Base-by-base conservation (phyloP, 306 rosid genomes). In the Betula pendula region DNA sequence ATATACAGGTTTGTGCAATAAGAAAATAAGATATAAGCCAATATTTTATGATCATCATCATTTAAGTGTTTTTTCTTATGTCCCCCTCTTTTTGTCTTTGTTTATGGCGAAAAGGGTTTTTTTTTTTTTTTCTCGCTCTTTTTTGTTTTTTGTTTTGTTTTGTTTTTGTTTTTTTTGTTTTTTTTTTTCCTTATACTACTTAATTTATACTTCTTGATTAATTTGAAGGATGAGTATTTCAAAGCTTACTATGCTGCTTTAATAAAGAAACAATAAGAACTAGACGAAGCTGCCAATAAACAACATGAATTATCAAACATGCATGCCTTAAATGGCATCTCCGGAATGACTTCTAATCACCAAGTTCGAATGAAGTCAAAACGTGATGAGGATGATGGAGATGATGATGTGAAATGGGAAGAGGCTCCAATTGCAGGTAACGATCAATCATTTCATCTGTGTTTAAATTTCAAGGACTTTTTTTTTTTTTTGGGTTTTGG, bases 161-260 rank as follows among this genome's bases (percentile, higher is more conserved):
- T n/a, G n/a, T n/a, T n/a, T n/a, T n/a, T n/a, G n/a, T n/a, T n/a
- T n/a, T n/a, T n/a, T n/a, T n/a, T n/a, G n/a, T 0, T 29, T 29
- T 24, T 3, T 70, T 25, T 33, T 6, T 49, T 56, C 24, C 68
- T 71, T 15, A 70, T 47, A 65, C 71, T 22, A 81, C 38, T 48
- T 77, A 50, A 45, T 74, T 68, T 65, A 16, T 74, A 47, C 67
- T 24, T 70, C 42, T 29, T 29, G 6, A 33, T 76, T 68, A 71
- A 85, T 55, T 72, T 84, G 31, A 71, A 92, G 98, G 98, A 90
- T 81, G 98, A 92, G 81, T 92, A 90, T 81, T 79, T 85, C 24
- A 91, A 91, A 87, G 98, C 97, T 75, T 94, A 92, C 77, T 94
- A 88, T 71, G 96, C 96, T 68, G 97, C 96, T 63, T 75, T 94